Percentiles rank a stretch among this genome's conserved stretches.
Conservation (phyloP, 495 filamentous ascomycete genomes). For the Xylaria acuta region DNA sequence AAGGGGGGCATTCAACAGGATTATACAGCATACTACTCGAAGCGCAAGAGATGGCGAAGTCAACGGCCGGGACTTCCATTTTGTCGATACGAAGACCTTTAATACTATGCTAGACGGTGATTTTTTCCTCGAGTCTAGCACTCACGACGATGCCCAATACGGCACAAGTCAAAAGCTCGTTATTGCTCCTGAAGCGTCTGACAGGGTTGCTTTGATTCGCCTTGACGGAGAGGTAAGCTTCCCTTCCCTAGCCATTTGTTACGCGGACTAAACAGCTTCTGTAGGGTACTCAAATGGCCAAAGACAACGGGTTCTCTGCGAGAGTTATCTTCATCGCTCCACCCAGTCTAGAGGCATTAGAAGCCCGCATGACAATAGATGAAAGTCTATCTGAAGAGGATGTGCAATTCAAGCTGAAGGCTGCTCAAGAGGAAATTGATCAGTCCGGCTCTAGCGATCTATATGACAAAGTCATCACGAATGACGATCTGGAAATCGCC, state of each 20-base stretch:
- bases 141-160: slow-evolving; percentile 48
- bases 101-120: slow-evolving; percentile 60
- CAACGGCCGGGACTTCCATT: slow-evolving; percentile 51
- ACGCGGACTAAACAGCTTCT: slow-evolving; percentile 28
- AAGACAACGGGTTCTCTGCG: slow-evolving; percentile 70
- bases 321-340: slow-evolving; percentile 77
- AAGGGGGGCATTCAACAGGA: slow-evolving; percentile 48
- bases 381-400: slow-evolving; percentile 69
- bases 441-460: slow-evolving; percentile 65
- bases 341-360: slow-evolving; percentile 66
- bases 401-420: slow-evolving; percentile 62
- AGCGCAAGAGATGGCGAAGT: slow-evolving; percentile 52
- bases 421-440: slow-evolving; percentile 70
- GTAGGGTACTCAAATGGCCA: slow-evolving; percentile 76
- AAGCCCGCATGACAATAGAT: slow-evolving; percentile 63
- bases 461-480: slow-evolving; percentile 72
- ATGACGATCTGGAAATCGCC: slow-evolving; percentile 73
- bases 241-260: background rate
- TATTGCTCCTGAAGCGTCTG: slow-evolving; percentile 51
- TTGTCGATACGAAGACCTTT: slow-evolving; percentile 55
- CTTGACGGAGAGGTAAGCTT: slow-evolving; percentile 60
- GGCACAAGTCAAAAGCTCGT: slow-evolving; percentile 55
- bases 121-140: slow-evolving; percentile 56
- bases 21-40: slow-evolving; percentile 52
- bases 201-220: slow-evolving; percentile 60